Evolutionary conservation across 202 grass and related monocot genomes (phyloP).

Genomic region (Zoysia matrella): DNA sequence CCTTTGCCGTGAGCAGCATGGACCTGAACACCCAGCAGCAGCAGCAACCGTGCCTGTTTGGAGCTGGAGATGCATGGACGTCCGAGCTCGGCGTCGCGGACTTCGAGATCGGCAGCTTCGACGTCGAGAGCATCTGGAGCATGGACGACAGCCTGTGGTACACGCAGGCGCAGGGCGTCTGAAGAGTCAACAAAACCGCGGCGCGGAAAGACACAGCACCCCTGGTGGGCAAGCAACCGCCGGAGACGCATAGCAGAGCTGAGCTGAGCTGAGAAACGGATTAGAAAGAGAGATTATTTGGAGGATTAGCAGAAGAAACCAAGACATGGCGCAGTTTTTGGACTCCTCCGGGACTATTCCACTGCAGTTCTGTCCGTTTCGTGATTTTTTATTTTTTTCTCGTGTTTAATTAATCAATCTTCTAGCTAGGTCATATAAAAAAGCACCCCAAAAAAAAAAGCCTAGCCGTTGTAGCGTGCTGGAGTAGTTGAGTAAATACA

Average conservation of each 20-base stretch:
- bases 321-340: conserved; percentile 14
- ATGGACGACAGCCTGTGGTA: conserved; percentile 28
- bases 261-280: conserved; percentile 26
- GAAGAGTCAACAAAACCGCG: conserved; percentile 45
- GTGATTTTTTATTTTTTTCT: neutral
- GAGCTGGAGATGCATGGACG: conserved; percentile 52
- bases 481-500: neutral
- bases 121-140: conserved; percentile 12
- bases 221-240: conserved; percentile 2
- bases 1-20: conserved; percentile 32
- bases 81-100: conserved; percentile 58
- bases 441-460: neutral
- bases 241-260: conserved; percentile 35
- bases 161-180: conserved; percentile 52
- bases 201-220: conserved; percentile 42
- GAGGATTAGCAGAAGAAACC: conserved; percentile 29
- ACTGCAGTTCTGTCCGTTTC: neutral
- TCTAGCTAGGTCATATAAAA: conserved; percentile 38
- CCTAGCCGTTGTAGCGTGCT: conserved; percentile 26
- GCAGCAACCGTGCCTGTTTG: conserved; percentile 43
- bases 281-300: conserved; percentile 49
- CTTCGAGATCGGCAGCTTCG: conserved; percentile 73
- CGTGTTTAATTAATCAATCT: conserved; percentile 18
- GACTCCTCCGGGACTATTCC: conserved; percentile 23
- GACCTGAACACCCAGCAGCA: conserved; percentile 14